A percentile compares a stretch with the other conserved stretches of the same genome.
Conservation (phyloP, 106 monocot genomes). For the Hemerocallis citrina region DNA sequence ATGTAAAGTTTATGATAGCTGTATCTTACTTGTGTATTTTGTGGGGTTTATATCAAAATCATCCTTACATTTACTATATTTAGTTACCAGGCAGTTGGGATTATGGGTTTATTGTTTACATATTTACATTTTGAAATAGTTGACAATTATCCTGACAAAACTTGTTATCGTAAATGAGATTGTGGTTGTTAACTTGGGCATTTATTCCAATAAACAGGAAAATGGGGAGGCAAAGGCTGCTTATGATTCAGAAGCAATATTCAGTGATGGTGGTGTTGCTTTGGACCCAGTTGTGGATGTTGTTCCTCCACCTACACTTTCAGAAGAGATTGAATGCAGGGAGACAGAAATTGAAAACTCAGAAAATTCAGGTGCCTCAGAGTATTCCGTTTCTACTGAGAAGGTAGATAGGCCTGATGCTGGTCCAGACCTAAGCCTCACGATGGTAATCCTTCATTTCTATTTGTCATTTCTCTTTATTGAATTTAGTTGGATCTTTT, state of each 20-base stretch:
- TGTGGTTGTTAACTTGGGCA: background rate
- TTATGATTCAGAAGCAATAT: conserved; percentile 3
- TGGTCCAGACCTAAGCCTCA: conserved; percentile 2
- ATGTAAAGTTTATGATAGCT: background rate
- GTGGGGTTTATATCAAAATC: too few relatives aligned
- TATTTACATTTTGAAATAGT: background rate
- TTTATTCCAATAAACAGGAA: background rate
- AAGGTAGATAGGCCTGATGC: background rate
- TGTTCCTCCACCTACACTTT: background rate
- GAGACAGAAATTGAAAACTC: background rate
- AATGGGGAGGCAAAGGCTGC: too few relatives aligned
- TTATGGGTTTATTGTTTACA: background rate
- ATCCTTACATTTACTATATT: background rate
- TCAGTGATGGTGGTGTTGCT: conserved; percentile 7
- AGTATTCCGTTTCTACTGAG: background rate
- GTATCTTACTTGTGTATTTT: background rate
- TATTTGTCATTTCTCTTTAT: too few relatives aligned
- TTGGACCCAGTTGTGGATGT: conserved; percentile 1
- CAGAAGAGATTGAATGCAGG: conserved; percentile 13
- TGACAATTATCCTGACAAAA: background rate
- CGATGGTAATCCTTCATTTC: too few relatives aligned
- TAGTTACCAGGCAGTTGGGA: background rate
- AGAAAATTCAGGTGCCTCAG: background rate
- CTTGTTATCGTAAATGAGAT: background rate
- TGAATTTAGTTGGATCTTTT: too few relatives aligned